These are phyloP conservation scores for Saccharomycopsis javanensis DNA, from an alignment of 805 yeast genomes.

Conservation along the genomic window DNA sequence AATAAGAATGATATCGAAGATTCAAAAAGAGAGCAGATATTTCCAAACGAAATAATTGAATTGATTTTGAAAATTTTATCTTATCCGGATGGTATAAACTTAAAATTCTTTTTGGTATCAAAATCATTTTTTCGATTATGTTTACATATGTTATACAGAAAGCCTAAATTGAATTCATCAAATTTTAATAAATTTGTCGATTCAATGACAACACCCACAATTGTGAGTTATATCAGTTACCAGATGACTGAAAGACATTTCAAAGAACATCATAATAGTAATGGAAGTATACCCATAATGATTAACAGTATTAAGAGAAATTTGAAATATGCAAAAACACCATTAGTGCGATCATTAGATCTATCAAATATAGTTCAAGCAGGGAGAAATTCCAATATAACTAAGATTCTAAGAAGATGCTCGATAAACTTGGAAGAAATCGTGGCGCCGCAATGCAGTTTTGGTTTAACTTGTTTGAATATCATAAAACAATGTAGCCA, in stretches of 20 bases:
- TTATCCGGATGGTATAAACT: constrained; percentile 29
- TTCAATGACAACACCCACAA: constrained; percentile 39
- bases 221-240: constrained; percentile 11
- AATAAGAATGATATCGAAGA: background rate
- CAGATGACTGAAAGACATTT: constrained; percentile 5
- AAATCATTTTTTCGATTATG: constrained; percentile 50
- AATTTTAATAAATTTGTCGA: constrained; percentile 72
- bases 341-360: constrained; percentile 56
- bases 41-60: constrained; percentile 45
- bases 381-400: constrained; percentile 85
- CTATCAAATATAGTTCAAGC: constrained; percentile 74
- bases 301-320: constrained; percentile 20
- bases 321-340: constrained; percentile 34
- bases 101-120: constrained; percentile 50
- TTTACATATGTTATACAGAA: constrained; percentile 53
- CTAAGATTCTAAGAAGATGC: constrained; percentile 73
- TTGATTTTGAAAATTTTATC: constrained; percentile 26
- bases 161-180: constrained; percentile 53
- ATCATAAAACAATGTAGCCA: constrained; percentile 63
- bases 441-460: constrained; percentile 89
- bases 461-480: constrained; percentile 84
- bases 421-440: constrained; percentile 54
- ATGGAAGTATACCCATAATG: background rate
- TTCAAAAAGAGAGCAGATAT: background rate
- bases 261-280: background rate